Base-by-base conservation (phyloP, 768 basidiomycete species). In the Tulasnella sp. region DNA sequence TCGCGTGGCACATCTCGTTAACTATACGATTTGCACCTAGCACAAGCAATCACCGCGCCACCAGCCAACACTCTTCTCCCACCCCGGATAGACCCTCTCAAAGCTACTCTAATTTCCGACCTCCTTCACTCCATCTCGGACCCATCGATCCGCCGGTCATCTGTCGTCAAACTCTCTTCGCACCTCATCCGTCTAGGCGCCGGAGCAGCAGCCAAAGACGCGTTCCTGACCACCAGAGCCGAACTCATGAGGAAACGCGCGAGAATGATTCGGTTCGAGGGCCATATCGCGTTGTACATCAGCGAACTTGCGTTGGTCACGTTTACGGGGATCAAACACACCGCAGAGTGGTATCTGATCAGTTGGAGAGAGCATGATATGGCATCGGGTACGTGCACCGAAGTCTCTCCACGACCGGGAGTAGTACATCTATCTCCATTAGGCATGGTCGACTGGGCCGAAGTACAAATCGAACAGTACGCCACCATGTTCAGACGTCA, bases 371-470 rank as follows among this genome's bases (percentile, higher is more conserved):
- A 97, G 69, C 92, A 96, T 66, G 83, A 91, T 62, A 87, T 88
- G 61, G 85, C 94, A 0, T 93, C 90, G 58, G 79, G 94, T 94
- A 63, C 61, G 88, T 74, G 0, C 46, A 53, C 15, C 8, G 19
- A 39, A 8, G 31, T 48, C 15, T 34, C n/a, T 45, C 5, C 12
- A 8, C 27, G 39, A 35, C 49, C 36, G 15, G 55, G 6, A 29
- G 17, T 35, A 6, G n/a, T 54, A n/a, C 49, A 8, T 36, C 8
- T 9, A 29, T 3, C 14, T 21, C 6, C 3, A 34, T 5, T 63
- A 97, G 96, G 84, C 8, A 92, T 97, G 65, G 86, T 97, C 19
- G 83, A 89, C 40, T 99, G 96, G 96, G 85, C 91, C 0, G 90
- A 83, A 68, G 76, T 78, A 59, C 85, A 90, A 67, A 78, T 98